phyloP scores from a whole-genome alignment of 1,284 basidiomycete genomes.

The Chalciporus sp. region DNA sequence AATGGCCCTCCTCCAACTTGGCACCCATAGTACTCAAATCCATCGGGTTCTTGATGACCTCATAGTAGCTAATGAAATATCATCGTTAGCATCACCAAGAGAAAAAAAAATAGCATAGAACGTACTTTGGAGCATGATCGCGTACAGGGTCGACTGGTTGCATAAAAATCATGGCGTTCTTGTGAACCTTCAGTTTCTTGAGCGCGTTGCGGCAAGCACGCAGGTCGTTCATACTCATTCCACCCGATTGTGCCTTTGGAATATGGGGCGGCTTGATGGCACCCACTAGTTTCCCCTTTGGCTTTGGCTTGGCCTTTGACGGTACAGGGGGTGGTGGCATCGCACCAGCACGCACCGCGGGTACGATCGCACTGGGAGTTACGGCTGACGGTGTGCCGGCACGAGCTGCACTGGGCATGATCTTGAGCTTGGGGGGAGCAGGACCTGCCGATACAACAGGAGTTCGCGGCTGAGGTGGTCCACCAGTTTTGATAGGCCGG shows the following conservation, averaged over 20 bases:
- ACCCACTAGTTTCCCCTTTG: constrained; percentile 39
- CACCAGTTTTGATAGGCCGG: constrained; percentile 44
- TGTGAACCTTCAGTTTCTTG: constrained; percentile 78
- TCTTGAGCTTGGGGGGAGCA: constrained; percentile 58
- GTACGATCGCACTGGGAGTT: constrained; percentile 19
- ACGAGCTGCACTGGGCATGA: constrained; percentile 38
- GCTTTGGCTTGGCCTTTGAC: constrained; percentile 39
- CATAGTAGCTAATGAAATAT: constrained; percentile 70
- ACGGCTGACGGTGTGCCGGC: constrained; percentile 18
- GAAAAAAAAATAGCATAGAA: constrained; percentile 32
- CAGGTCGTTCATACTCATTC: constrained; percentile 82
- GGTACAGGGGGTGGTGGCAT: constrained; percentile 40
- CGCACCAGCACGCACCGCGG: constrained; percentile 16
- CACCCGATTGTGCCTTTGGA: constrained; percentile 76
- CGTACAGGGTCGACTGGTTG: constrained; percentile 91
- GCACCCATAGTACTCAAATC: constrained; percentile 89
- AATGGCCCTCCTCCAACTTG: constrained; percentile 88
- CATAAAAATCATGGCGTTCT: constrained; percentile 74
- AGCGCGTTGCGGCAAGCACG: constrained; percentile 80
- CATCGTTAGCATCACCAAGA: constrained; percentile 8
- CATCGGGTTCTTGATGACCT: constrained; percentile 92
- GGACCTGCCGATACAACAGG: constrained; percentile 45
- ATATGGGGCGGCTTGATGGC: constrained; percentile 49
- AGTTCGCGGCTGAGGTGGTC: constrained; percentile 41
- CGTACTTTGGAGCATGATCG: constrained; percentile 80